phyloP scores from a whole-genome alignment of 495 filamentous ascomycete genomes.

The Aspergillus sclerotioniger region DNA sequence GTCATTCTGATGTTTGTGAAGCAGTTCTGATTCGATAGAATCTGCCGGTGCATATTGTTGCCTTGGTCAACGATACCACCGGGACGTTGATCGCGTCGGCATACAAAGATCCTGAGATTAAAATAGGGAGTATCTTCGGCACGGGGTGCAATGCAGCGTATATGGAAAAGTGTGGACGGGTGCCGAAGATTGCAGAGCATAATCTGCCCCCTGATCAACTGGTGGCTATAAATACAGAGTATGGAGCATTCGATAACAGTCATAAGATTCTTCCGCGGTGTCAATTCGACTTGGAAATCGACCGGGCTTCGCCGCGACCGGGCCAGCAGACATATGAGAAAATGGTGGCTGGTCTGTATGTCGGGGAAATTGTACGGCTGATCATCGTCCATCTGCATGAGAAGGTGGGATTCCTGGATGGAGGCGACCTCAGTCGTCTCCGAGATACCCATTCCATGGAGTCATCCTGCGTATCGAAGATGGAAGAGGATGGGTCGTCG shows the following conservation, averaged over 20 bases:
- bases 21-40: constrained; percentile 44
- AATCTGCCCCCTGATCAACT: constrained; percentile 75
- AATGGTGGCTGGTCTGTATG: constrained; percentile 48
- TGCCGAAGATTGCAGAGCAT: constrained; percentile 81
- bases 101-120: constrained; percentile 80
- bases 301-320: constrained; percentile 38
- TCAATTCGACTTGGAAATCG: constrained; percentile 36
- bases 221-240: constrained; percentile 97
- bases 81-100: constrained; percentile 90
- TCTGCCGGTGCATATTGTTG: constrained; percentile 79
- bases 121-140: constrained; percentile 93
- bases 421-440: constrained; percentile 53
- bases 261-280: constrained; percentile 71
- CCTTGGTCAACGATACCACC: constrained; percentile 92
- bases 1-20: too few species aligned
- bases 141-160: constrained; percentile 97
- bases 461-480: constrained; percentile 73
- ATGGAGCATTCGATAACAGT: constrained; percentile 94
- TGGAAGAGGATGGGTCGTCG: constrained; percentile 63
- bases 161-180: constrained; percentile 79
- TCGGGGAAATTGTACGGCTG: constrained; percentile 46
- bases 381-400: constrained; percentile 39
- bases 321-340: constrained; percentile 50
- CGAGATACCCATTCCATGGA: constrained; percentile 73
- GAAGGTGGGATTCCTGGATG: constrained; percentile 29